A percentile compares a stretch with the other conserved stretches of the same genome.
These are phyloP conservation scores for Saururus chinensis DNA, from an alignment of 164 flowering plant species.

Conservation along the genomic window DNA sequence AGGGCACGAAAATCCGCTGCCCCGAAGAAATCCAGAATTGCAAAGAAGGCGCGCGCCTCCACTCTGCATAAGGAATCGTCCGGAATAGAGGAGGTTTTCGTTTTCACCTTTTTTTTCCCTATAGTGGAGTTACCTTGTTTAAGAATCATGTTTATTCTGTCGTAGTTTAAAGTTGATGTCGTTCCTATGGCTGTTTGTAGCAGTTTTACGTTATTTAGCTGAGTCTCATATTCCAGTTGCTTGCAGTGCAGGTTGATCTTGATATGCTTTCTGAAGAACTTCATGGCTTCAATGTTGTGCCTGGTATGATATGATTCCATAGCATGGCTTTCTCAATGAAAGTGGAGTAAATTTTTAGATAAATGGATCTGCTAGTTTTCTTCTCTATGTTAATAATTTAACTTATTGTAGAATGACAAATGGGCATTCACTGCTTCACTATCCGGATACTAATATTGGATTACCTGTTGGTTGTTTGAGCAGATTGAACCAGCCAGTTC, in stretches of 20 bases:
- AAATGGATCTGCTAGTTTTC: not conserved
- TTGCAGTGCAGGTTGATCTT: conserved; percentile 39
- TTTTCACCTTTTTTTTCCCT: not conserved
- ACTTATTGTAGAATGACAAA: not conserved
- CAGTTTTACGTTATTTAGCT: not conserved
- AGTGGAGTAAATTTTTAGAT: not conserved
- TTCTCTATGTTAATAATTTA: not conserved
- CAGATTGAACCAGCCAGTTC: too few relatives aligned
- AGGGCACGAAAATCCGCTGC: conserved; percentile 20
- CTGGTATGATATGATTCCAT: conserved; percentile 42
- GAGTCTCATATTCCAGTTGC: not conserved
- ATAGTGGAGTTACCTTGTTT: too few relatives aligned
- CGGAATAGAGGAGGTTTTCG: conserved; percentile 10
- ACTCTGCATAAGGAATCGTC: not conserved
- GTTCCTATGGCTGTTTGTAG: too few relatives aligned
- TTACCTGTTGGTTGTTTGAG: not conserved
- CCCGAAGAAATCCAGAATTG: conserved; percentile 18
- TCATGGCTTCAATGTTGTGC: conserved; percentile 37
- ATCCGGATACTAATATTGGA: not conserved
- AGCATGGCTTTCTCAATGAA: not conserved
- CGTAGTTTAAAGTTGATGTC: not conserved
- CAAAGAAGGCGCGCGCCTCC: conserved; percentile 32
- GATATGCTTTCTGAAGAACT: conserved; percentile 40
- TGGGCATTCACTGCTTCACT: not conserved
- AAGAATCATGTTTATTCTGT: not conserved